Percentiles rank a stretch among this genome's conserved stretches.
Evolutionary conservation across 75 land plant species (phyloP).

Genomic region (Pinus taeda): DNA sequence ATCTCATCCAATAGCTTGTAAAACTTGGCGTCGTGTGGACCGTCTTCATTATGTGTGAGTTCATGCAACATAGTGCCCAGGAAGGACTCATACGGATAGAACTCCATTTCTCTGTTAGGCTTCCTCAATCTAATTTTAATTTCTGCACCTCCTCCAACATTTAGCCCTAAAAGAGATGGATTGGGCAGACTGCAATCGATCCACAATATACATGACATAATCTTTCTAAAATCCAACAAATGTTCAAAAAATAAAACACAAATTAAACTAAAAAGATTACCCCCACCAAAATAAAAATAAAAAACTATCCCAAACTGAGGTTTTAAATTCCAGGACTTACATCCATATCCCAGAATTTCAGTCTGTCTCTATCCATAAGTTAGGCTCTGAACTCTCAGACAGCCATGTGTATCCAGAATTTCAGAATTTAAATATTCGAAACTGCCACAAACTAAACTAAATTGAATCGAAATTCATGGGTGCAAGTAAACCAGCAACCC

Average conservation of each 20-base stretch:
- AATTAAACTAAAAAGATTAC: too few relatives aligned
- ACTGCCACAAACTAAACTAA: too few relatives aligned
- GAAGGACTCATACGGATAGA: constrained; percentile 67
- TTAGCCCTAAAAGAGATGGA: constrained; percentile 71
- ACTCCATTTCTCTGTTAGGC: constrained; percentile 63
- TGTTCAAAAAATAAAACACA: too few relatives aligned
- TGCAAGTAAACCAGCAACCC: not conserved
- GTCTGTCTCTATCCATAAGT: too few relatives aligned
- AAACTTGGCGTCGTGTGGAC: too few relatives aligned
- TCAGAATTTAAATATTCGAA: not conserved
- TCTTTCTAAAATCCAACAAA: not conserved
- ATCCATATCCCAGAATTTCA: not conserved
- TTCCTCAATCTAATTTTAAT: constrained; percentile 76
- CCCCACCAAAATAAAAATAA: too few relatives aligned
- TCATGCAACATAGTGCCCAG: constrained; percentile 93
- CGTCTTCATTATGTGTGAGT: too few relatives aligned
- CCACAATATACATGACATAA: not conserved
- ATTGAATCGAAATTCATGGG: too few relatives aligned
- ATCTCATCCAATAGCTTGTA: too few relatives aligned
- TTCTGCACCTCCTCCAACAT: constrained; percentile 74
- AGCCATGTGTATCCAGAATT: not conserved
- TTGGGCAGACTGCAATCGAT: constrained; percentile 59
- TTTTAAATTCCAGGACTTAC: not conserved
- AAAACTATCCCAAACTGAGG: not conserved
- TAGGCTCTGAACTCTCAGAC: too few relatives aligned